These are phyloP conservation scores for Cordyceps fumosorosea DNA, from an alignment of 2,329 filamentous ascomycete species.

Conservation along the genomic window DNA sequence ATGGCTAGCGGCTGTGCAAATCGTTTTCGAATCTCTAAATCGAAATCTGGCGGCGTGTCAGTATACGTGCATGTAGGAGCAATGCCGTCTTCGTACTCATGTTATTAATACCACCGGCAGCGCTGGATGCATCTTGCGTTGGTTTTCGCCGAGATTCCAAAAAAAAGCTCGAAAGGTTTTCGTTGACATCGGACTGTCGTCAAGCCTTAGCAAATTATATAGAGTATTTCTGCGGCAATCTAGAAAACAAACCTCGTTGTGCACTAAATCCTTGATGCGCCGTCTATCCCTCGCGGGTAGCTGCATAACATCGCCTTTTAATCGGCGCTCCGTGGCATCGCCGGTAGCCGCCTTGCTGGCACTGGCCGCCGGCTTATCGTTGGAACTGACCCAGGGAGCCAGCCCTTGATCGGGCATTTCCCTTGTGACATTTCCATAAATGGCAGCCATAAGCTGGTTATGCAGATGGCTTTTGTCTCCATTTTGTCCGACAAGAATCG, in stretches of 20 bases:
- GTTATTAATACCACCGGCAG: conserved; percentile 65
- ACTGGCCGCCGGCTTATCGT: conserved; percentile 56
- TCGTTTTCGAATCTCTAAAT: conserved; percentile 60
- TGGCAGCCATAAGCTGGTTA: conserved; percentile 60
- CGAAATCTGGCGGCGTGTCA: conserved; percentile 45
- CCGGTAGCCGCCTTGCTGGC: conserved; percentile 57
- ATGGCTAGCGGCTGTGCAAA: conserved; percentile 57
- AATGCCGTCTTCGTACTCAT: conserved; percentile 55
- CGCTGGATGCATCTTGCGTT: conserved; percentile 57
- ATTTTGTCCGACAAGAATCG: conserved; percentile 49
- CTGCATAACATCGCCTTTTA: conserved; percentile 66
- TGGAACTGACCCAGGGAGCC: conserved; percentile 65
- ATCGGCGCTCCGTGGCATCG: conserved; percentile 57
- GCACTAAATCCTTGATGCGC: conserved; percentile 57
- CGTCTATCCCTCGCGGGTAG: conserved; percentile 59
- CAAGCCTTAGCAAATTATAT: not conserved
- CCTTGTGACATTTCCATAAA: conserved; percentile 62
- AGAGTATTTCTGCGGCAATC: not conserved
- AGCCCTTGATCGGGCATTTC: conserved; percentile 63
- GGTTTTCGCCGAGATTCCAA: conserved; percentile 42
- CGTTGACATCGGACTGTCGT: conserved; percentile 46
- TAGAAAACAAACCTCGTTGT: conserved; percentile 50
- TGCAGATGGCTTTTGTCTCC: conserved; percentile 58
- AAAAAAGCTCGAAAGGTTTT: conserved; percentile 47
- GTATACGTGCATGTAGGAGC: not conserved